Percentiles rank a stretch among this genome's conserved stretches.
phyloP scores from a whole-genome alignment of 345 rosid genomes.

The Fremontodendron californicum region DNA sequence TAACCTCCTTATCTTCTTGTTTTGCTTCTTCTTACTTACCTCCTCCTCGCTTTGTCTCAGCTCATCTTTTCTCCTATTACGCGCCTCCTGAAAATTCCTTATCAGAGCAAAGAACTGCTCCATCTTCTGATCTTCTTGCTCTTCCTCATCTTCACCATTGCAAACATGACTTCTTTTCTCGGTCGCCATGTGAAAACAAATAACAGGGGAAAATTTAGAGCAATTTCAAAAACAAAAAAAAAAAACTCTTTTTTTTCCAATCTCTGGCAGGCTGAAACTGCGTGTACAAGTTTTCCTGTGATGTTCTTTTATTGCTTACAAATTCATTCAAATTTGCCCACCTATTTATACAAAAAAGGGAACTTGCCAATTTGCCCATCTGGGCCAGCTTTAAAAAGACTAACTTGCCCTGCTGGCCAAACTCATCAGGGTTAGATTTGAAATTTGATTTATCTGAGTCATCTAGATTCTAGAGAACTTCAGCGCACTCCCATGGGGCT shows the following conservation, averaged over 20 bases:
- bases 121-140: slow-evolving; percentile 26
- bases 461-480: not conserved
- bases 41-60: not conserved
- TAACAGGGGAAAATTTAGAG: not conserved
- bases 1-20: not conserved
- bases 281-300: not conserved
- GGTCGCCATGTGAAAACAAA: slow-evolving; percentile 14
- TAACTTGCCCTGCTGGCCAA: not conserved
- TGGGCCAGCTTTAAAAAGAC: not conserved
- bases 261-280: not conserved
- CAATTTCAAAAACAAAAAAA: too few species aligned
- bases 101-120: slow-evolving; percentile 14
- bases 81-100: slow-evolving; percentile 10
- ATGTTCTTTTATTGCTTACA: not conserved
- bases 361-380: not conserved
- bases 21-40: not conserved
- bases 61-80: slow-evolving; percentile 1
- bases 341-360: not conserved
- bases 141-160: not conserved
- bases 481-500: not conserved
- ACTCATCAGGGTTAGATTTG: not conserved
- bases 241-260: not conserved
- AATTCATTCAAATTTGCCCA: not conserved
- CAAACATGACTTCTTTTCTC: not conserved
- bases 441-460: not conserved